phyloP scores from a whole-genome alignment of 192 early-diverging fungal species.

The Entomortierella parvispora region DNA sequence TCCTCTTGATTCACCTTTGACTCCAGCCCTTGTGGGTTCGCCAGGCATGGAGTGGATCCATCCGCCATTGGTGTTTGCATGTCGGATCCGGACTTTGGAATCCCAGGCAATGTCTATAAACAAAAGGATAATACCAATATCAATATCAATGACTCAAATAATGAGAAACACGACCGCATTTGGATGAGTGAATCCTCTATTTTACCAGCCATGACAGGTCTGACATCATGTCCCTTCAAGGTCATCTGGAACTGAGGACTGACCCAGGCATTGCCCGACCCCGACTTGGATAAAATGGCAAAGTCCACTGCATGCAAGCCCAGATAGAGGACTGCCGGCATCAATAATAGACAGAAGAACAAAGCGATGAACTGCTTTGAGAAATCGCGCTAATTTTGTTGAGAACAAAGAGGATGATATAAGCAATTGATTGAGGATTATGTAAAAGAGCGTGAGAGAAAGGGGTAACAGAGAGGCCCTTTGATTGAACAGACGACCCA shows the following conservation, averaged over 20 bases:
- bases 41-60: constrained; percentile 78
- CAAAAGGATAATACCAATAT: constrained; percentile 5
- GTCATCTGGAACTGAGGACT: constrained; percentile 88
- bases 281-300: constrained; percentile 74
- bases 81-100: constrained; percentile 69
- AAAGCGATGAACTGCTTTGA: constrained; percentile 83
- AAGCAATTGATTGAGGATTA: neutral
- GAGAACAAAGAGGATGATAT: neutral
- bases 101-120: constrained; percentile 71
- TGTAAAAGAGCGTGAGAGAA: too few species aligned
- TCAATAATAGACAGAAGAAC: constrained; percentile 80
- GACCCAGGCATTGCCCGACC: constrained; percentile 94
- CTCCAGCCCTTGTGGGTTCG: constrained; percentile 70
- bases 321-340: constrained; percentile 84
- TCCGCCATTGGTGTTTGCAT: constrained; percentile 77
- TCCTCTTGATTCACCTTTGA: constrained; percentile 62
- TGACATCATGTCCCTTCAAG: constrained; percentile 71
- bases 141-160: neutral
- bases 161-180: neutral
- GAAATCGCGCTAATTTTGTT: constrained; percentile 31
- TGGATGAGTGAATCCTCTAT: constrained; percentile 58
- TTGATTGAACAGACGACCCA: too few species aligned
- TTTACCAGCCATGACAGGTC: constrained; percentile 66
- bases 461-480: too few species aligned
- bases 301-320: constrained; percentile 91